Conservation (phyloP, 2,329 filamentous ascomycete species). For the Chaetomium sp. region DNA sequence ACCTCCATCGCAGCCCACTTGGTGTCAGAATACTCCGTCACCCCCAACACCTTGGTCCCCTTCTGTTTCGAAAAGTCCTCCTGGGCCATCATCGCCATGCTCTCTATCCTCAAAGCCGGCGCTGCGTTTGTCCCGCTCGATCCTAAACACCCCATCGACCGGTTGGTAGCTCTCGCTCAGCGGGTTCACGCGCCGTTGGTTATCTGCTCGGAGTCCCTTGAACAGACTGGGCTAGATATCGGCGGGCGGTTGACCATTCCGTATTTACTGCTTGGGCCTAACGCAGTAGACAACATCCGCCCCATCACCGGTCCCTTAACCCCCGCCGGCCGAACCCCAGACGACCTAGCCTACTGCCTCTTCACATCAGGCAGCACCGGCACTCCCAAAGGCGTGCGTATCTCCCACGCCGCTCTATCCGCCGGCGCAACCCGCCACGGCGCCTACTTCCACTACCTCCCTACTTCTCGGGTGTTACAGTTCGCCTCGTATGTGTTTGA, state of each 20-base stretch:
- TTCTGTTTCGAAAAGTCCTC: constrained; percentile 32
- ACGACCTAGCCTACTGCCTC: constrained; percentile 32
- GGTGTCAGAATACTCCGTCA: constrained; percentile 22
- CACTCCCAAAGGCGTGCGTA: constrained; percentile 31
- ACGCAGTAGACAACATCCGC: background rate
- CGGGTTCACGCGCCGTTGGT: constrained; percentile 24
- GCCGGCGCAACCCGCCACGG: constrained; percentile 6
- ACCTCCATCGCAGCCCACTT: constrained; percentile 23
- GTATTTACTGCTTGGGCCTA: background rate
- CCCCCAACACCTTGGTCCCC: constrained; percentile 28
- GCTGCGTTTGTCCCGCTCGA: constrained; percentile 30
- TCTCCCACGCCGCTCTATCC: constrained; percentile 12
- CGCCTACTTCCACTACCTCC: background rate
- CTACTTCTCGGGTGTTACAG: constrained; percentile 7
- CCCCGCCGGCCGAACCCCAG: background rate
- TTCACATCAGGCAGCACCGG: constrained; percentile 49
- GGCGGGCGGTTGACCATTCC: background rate
- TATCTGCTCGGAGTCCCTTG: constrained; percentile 7
- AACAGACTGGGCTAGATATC: constrained; percentile 3
- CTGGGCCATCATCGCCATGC: constrained; percentile 27
- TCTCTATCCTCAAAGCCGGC: constrained; percentile 31
- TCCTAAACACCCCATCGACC: constrained; percentile 30
- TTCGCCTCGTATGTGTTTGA: constrained; percentile 15
- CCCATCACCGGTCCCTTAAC: background rate
- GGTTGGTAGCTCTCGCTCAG: constrained; percentile 29